phyloP scores from a whole-genome alignment of 106 monocot genomes.

The Allium fistulosum region DNA sequence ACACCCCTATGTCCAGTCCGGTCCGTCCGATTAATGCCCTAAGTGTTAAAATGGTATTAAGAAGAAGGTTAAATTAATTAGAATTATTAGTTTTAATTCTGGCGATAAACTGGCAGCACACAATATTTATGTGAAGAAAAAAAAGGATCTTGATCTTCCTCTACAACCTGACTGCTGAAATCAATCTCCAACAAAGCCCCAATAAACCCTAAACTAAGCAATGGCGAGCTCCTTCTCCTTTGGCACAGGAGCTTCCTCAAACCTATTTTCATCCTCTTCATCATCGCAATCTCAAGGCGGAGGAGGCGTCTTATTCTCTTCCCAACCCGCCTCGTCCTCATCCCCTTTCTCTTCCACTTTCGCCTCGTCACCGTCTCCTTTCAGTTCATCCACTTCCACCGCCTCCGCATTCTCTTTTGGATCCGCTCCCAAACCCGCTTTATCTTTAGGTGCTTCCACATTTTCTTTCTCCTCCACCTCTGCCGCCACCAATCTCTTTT shows the following conservation, averaged over 20 bases:
- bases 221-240: slow-evolving; percentile 2
- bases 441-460: background rate
- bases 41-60: too few species aligned
- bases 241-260: background rate
- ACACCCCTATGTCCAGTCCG: too few species aligned
- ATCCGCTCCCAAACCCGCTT: background rate
- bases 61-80: too few species aligned
- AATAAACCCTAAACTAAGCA: background rate
- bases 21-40: too few species aligned
- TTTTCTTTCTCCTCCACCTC: background rate
- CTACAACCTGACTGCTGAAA: too few species aligned
- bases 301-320: background rate
- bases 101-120: too few species aligned
- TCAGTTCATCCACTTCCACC: background rate
- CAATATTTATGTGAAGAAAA: too few species aligned
- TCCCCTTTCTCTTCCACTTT: background rate
- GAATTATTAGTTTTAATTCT: too few species aligned
- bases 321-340: background rate
- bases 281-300: background rate
- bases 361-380: background rate
- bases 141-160: too few species aligned
- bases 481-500: background rate
- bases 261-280: background rate
- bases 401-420: background rate
- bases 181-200: too few species aligned